Evolutionary conservation across 225 moss, liverwort and hornwort species (phyloP).

Genomic region (Pleurozium schreberi): DNA sequence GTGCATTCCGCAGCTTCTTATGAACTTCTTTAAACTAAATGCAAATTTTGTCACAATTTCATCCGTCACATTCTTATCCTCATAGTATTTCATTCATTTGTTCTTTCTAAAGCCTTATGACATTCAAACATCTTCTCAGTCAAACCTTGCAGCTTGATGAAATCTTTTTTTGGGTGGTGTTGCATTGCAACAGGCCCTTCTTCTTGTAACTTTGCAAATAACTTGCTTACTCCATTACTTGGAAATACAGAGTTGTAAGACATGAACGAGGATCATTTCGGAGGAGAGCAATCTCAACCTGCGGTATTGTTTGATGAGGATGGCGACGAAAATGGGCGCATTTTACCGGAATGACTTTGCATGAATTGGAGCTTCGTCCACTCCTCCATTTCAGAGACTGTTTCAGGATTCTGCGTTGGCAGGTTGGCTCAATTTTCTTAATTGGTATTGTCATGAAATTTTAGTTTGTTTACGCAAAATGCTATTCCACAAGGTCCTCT

Average conservation of each 20-base stretch:
- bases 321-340: background rate
- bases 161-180: no score
- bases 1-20: background rate
- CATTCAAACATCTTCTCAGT: background rate
- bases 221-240: background rate
- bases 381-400: background rate
- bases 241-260: constrained; percentile 8
- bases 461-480: background rate
- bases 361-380: background rate
- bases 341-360: background rate
- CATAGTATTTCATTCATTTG: background rate
- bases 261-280: background rate
- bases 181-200: background rate
- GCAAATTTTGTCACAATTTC: background rate
- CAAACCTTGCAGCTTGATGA: background rate
- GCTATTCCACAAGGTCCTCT: background rate
- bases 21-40: background rate
- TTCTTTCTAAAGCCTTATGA: no score
- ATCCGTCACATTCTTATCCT: fast-evolving
- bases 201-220: background rate
- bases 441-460: background rate
- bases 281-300: background rate
- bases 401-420: background rate
- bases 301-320: background rate
- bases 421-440: background rate